These are phyloP conservation scores for Boletus fagicola DNA, from an alignment of 768 basidiomycete genomes.

Conservation along the genomic window DNA sequence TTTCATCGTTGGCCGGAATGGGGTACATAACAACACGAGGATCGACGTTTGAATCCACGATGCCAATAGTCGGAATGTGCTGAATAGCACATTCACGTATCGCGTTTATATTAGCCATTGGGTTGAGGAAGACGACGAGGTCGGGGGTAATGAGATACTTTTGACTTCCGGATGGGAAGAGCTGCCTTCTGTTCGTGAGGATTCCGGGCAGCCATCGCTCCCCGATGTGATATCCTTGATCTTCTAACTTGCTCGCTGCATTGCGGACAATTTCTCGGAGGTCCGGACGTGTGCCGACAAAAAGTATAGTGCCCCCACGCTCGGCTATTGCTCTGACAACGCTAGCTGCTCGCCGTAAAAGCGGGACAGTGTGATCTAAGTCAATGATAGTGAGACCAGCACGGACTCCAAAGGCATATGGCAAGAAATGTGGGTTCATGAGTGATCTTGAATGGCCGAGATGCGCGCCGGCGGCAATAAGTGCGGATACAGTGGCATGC, in stretches of 20 bases:
- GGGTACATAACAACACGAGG: conserved; percentile 97
- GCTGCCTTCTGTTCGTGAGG: conserved; percentile 78
- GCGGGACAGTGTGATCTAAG: conserved; percentile 88
- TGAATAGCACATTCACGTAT: conserved; percentile 89
- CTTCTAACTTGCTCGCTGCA: conserved; percentile 75
- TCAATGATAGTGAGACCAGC: conserved; percentile 91
- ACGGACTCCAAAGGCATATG: conserved; percentile 91
- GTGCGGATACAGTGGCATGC: conserved; percentile 79
- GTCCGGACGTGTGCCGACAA: conserved; percentile 86
- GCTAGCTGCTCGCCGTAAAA: conserved; percentile 86
- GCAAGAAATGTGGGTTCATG: conserved; percentile 86
- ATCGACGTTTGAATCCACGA: conserved; percentile 94
- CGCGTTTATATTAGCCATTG: conserved; percentile 77
- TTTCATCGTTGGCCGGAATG: conserved; percentile 98
- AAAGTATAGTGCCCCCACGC: conserved; percentile 80
- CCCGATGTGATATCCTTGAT: conserved; percentile 80
- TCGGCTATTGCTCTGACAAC: conserved; percentile 80
- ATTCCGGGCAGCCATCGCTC: conserved; percentile 96
- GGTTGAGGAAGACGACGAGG: conserved; percentile 89
- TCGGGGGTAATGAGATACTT: conserved; percentile 70
- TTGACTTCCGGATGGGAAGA: conserved; percentile 62
- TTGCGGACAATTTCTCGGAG: conserved; percentile 70
- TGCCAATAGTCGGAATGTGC: conserved; percentile 90
- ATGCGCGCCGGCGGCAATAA: conserved; percentile 91
- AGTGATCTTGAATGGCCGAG: conserved; percentile 84